Base-by-base conservation (phyloP, 1,139 yeast genomes). In the Torulaspora pretoriensis region DNA sequence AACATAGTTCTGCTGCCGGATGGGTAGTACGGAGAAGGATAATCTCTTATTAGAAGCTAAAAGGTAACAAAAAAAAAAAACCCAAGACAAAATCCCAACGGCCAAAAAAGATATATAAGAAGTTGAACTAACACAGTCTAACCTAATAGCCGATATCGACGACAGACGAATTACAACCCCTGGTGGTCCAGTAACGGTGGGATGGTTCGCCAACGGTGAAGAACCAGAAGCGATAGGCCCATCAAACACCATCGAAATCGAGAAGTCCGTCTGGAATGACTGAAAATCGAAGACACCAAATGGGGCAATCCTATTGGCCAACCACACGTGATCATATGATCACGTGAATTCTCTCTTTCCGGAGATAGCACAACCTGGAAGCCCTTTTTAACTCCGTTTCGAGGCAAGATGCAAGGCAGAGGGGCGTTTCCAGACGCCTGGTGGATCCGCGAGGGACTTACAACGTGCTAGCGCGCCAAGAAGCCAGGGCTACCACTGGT, bases 1-100 rank as follows among this genome's bases (percentile, higher is more conserved):
- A 59, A 52, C 63, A 59, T 59, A 38, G 22, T 46, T 35, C 26
- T 19, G 24, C 22, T 24, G 32, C 32, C 19, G 33, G 14, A 29
- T 28, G 29, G 34, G 27, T 28, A 17, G 22, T 19, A 19, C 22
- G 22, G 22, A 19, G 17, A 31, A n/a, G 24, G 9, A 10, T 32
- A n/a, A 19, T 13, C 31, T 38, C 41, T 24, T 29, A 9, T 17
- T 14, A 28, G 34, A 32, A 29, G 23, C 37, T 12, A 22, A 32
- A 12, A 24, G 14, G 8, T 10, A 13, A 34, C 28, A 5, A 19
- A 19, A 29, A 29, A 8, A 28, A 28, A 8, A 14, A 29, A 6
- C 6, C 14, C 32, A 12, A 29, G 32, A 29, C 12, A 19, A 12
- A 22, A 13, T 9, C 36, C 13, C 23, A 17, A 34, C 12, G n/a